These are phyloP conservation scores for Amanita phalloides DNA, from an alignment of 768 basidiomycete species.

Conservation along the genomic window DNA sequence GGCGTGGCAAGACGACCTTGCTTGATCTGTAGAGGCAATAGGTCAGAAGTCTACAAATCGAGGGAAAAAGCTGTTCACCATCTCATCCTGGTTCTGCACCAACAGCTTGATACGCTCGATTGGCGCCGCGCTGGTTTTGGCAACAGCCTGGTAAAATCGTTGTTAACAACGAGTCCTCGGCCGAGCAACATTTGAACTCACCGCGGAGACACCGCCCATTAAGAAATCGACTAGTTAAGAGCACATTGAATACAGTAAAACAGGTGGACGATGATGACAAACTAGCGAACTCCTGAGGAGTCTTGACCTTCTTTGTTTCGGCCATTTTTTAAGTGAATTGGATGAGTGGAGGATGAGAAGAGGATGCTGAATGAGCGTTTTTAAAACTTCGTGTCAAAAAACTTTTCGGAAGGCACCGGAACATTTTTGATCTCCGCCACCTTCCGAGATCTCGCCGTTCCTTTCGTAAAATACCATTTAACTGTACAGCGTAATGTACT, in stretches of 20 bases:
- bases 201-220: conserved; percentile 94
- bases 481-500: background rate
- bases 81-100: conserved; percentile 99
- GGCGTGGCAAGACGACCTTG: conserved; percentile 94
- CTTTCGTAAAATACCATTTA: background rate
- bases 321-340: conserved; percentile 52
- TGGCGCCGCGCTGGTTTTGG: conserved; percentile 98
- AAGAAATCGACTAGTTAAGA: conserved; percentile 70
- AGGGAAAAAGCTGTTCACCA: conserved; percentile 35
- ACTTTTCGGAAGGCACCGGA: conserved; percentile 39
- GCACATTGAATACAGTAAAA: conserved; percentile 10
- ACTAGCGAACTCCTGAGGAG: conserved; percentile 88
- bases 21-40: conserved; percentile 75
- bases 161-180: conserved; percentile 10
- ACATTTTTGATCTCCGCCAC: conserved; percentile 31
- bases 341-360: conserved; percentile 39
- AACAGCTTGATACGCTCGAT: conserved; percentile 99
- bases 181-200: conserved; percentile 25
- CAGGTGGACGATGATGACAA: conserved; percentile 16
- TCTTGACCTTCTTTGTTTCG: conserved; percentile 76
- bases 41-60: conserved; percentile 4
- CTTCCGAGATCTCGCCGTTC: conserved; percentile 2
- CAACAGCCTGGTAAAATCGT: conserved; percentile 62
- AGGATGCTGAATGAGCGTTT: conserved; percentile 27
- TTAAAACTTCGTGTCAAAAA: conserved; percentile 42